Base-by-base conservation (phyloP, 352 stramenopile genomes). In the Globisporangium middletonii region DNA sequence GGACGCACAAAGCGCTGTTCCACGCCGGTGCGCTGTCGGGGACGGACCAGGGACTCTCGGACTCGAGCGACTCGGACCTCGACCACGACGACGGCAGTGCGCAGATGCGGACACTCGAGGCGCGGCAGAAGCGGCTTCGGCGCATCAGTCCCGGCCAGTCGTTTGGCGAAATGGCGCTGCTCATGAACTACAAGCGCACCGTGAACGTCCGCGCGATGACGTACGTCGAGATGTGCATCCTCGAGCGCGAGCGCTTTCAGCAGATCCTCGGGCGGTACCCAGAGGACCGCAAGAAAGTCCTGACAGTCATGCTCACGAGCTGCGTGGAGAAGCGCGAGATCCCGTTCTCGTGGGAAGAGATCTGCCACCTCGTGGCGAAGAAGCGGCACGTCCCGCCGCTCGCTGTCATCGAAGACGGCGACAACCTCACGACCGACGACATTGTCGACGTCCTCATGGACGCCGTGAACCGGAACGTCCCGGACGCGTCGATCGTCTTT, bases 111-210 rank as follows among this genome's bases (percentile, higher is more conserved):
- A 58, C 27, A 7, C 33, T 42, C 28, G 12, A 44, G 27, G 27
- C 27, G 13, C 27, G 26, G 7, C 53, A 50, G 56, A 42, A 51
- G 15, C n/a, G 53, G 19, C 51, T 59, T 18, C 60, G n/a, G 8
- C 38, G 44, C 13, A 53, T 70, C 30, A 53, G 33, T 37, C 46
- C 38, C 4, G 68, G 68, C 50, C 55, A 68, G 18, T 63, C 60
- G 28, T 75, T 75, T 47, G 69, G 61, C n/a, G 65, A 75, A 27
- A 60, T 75, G 45, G 64, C 57, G 42, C 55, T 75, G 27, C 37
- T 73, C 1, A 69, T 68, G 53, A 58, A 71, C 49, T 66, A 63
- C 46, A 42, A 63, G 45, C 54, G 62, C n/a, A 65, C 53, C 9
- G 50, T 49, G 18, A 65, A 52, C 38, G 56, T 72, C 4, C 57